Evolutionary conservation across 148 eudicot species (phyloP).

Genomic region (Simmondsia chinensis): DNA sequence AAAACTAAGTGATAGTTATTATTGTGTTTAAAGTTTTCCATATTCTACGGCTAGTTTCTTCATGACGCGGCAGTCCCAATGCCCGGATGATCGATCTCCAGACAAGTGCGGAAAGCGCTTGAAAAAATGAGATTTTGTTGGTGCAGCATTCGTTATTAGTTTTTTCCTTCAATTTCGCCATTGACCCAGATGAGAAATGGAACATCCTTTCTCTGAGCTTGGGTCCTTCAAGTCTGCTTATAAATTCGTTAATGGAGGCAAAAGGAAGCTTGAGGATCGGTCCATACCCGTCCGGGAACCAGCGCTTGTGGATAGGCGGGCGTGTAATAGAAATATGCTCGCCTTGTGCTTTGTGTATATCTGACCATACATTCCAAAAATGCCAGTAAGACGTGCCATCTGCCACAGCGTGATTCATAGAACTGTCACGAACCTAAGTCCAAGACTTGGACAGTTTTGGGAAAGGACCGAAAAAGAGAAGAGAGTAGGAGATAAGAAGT

Average conservation of each 20-base stretch:
- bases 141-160: constrained; percentile 12
- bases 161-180: constrained; percentile 25
- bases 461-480: too few relatives aligned
- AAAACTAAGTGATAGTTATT: too few relatives aligned
- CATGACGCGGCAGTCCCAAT: constrained; percentile 13
- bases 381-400: constrained; percentile 54
- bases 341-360: constrained; percentile 9
- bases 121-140: constrained; percentile 45
- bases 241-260: constrained; percentile 11
- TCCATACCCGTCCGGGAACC: constrained; percentile 16
- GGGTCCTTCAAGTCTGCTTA: constrained; percentile 7
- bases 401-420: constrained; percentile 34
- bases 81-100: constrained; percentile 59
- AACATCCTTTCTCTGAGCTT: constrained; percentile 35
- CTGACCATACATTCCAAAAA: constrained; percentile 34
- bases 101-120: constrained; percentile 42
- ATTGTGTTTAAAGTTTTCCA: too few relatives aligned
- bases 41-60: too few relatives aligned
- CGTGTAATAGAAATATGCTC: neutral
- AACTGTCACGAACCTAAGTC: too few relatives aligned
- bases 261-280: constrained; percentile 7
- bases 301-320: constrained; percentile 1
- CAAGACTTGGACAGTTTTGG: too few relatives aligned
- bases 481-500: too few relatives aligned
- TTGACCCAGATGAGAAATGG: constrained; percentile 40